Evolutionary conservation across 2,329 filamentous ascomycete genomes (phyloP).

Genomic region (Fusarium sp.): DNA sequence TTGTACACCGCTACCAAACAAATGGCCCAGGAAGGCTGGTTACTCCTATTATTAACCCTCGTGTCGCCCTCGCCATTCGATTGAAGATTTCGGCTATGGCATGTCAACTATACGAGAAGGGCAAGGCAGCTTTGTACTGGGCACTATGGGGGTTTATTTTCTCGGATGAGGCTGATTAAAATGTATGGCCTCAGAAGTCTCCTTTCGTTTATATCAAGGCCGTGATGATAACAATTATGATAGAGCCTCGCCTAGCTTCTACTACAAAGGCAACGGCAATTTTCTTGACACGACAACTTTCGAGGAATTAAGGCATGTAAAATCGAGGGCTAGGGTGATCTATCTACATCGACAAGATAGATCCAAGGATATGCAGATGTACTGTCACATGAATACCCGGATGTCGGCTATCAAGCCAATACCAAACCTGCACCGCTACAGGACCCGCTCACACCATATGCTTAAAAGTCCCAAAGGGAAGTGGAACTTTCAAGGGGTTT

Average conservation of each 20-base stretch:
- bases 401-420: slow-evolving; percentile 1
- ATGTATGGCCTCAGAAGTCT: background rate
- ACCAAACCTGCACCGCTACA: slow-evolving; percentile 8
- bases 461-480: slow-evolving; percentile 3
- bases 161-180: slow-evolving; percentile 1
- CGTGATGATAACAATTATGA: too few species aligned
- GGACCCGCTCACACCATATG: slow-evolving; percentile 15
- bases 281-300: too few species aligned
- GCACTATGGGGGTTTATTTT: background rate
- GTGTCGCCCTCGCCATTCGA: background rate
- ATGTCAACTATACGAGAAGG: background rate
- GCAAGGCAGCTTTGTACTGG: background rate
- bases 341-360: too few species aligned
- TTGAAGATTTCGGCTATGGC: background rate
- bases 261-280: too few species aligned
- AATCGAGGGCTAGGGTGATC: too few species aligned
- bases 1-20: background rate
- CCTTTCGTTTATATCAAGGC: too few species aligned
- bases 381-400: slow-evolving; percentile 1
- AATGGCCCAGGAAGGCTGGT: slow-evolving; percentile 4
- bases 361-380: background rate
- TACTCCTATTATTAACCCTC: background rate
- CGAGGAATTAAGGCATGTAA: too few species aligned
- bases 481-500: slow-evolving; percentile 25
- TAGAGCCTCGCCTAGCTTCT: too few species aligned